Evolutionary conservation across 139 green algal genomes (phyloP), one percentile per base, ranked within the genome.

Genomic region (Coelastrella sp.): DNA sequence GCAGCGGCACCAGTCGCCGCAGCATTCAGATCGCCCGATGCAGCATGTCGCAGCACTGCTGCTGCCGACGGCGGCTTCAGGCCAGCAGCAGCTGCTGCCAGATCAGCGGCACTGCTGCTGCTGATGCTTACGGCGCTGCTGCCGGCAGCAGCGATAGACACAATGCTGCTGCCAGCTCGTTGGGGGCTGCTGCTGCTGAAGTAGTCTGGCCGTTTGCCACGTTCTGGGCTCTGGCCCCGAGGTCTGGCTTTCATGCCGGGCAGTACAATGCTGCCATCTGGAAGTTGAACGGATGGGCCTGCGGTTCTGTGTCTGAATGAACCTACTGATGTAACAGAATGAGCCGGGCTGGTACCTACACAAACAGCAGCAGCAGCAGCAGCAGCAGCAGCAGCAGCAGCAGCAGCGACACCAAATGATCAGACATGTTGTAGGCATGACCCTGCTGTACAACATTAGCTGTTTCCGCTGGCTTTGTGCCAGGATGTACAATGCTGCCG

Each of bases 191-290:
- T 73, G 79, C 58, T 56, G 59, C 4, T 17, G 20, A 47, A 61
- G 83, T 14, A 66, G 54, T 81, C 83, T n/a, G 83, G 83, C 54
- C 83, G 66, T 61, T 88, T 88, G 11, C 65, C 56, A 5, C 86
- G 10, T 60, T 91, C 87, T 20, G 87, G 87, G 87, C 78, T 87
- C 16, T 91, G 87, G 4, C 87, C 87, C 7, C 66, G n/a, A 1
- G 71, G 56, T 20, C 85, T 57, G 19, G 85, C 85, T 54, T 60
- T 73, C 85, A 90, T 83, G 2, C 85, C 85, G 5, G 85, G 85
- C 58, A 90, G 74, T 16, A 83, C 85, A 7, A 90, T 17, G 58
- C 73, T 84, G 73, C 85, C 85, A 19, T 90, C 85, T 84, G 73
- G 23, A 7, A 90, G 74, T 77, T 90, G 85, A 20, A 85, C 83